These are phyloP conservation scores for Lippia alba DNA, from an alignment of 305 asterid species.

Conservation along the genomic window DNA sequence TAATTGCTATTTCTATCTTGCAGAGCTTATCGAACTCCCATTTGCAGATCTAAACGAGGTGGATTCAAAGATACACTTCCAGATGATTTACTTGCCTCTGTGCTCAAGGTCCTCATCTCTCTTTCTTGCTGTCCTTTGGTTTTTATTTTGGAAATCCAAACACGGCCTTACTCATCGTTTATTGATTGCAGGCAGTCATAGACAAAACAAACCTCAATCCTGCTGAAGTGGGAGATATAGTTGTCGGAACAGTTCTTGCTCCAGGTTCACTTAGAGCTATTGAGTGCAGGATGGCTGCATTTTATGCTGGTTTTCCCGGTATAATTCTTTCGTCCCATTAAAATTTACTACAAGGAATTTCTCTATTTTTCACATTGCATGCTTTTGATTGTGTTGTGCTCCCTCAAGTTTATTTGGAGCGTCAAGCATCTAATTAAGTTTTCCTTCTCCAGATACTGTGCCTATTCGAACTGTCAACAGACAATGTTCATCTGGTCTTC, in stretches of 20 bases:
- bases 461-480: constrained; percentile 91
- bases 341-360: no score
- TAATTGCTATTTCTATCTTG: constrained; percentile 24
- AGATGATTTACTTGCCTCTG: constrained; percentile 90
- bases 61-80: constrained; percentile 92
- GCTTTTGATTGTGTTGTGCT: not conserved
- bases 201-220: constrained; percentile 77
- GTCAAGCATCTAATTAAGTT: no score
- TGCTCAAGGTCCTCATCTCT: constrained; percentile 63
- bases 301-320: constrained; percentile 96
- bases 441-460: constrained; percentile 57
- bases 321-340: constrained; percentile 44
- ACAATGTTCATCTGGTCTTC: constrained; percentile 96
- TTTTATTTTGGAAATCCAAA: no score
- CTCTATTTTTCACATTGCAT: constrained; percentile 45
- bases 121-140: no score
- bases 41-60: constrained; percentile 84
- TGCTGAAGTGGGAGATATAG: constrained; percentile 86
- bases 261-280: constrained; percentile 84
- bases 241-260: constrained; percentile 88
- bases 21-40: constrained; percentile 87
- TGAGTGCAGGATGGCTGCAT: constrained; percentile 93
- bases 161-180: not conserved
- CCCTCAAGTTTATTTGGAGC: no score
- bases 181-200: constrained; percentile 62